phyloP scores from a whole-genome alignment of 257 asterid genomes.

The Solanum clarkiae region DNA sequence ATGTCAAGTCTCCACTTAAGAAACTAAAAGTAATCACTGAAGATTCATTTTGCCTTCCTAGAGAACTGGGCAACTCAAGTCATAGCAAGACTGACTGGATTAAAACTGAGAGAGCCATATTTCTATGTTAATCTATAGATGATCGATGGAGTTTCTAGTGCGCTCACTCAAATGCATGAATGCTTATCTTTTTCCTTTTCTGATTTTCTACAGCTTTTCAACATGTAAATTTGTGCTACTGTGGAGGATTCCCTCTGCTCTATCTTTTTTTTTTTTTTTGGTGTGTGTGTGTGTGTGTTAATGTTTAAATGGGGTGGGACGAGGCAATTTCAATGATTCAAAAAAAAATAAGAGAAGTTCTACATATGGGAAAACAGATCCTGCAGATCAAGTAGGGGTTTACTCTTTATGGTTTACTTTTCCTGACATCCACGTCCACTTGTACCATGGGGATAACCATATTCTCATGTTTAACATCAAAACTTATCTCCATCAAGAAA shows the following conservation, averaged over 20 bases:
- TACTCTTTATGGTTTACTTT: neutral
- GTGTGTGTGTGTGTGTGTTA: neutral
- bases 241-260: neutral
- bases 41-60: neutral
- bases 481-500: slow-evolving; percentile 21
- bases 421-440: slow-evolving; percentile 3
- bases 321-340: neutral
- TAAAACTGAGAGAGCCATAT: neutral
- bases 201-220: neutral
- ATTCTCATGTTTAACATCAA: slow-evolving; percentile 25
- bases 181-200: neutral
- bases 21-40: neutral
- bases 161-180: neutral
- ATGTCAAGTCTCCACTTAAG: neutral
- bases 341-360: neutral
- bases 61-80: neutral
- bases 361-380: neutral
- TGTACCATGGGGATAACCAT: slow-evolving; percentile 22
- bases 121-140: neutral
- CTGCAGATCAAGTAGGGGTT: neutral
- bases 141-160: neutral
- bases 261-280: neutral
- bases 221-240: neutral
- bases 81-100: neutral
- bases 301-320: neutral